Evolutionary conservation across 805 yeast genomes (phyloP).

Genomic region (Scheffersomyces ergatensis): DNA sequence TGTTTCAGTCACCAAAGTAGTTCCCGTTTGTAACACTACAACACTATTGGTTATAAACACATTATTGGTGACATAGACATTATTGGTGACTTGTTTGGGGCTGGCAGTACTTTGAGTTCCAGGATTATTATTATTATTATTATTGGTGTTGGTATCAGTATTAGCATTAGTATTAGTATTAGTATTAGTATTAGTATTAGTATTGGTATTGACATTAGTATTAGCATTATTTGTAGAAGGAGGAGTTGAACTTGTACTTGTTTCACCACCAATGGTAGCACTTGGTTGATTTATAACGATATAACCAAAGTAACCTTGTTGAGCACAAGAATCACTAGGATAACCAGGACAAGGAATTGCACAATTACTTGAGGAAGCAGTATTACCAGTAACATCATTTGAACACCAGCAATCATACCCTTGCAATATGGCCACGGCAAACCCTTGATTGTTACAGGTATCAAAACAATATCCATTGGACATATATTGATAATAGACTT

Average conservation of each 20-base stretch:
- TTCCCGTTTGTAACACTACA: conserved; percentile 1
- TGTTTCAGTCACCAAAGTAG: conserved; percentile 9
- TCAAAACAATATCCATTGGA: conserved; percentile 53
- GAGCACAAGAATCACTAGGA: conserved; percentile 41
- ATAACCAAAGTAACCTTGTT: conserved; percentile 52
- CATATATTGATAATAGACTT: conserved; percentile 18
- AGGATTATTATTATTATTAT: neutral
- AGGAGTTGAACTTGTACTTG: conserved; percentile 6
- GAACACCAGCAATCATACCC: conserved; percentile 63
- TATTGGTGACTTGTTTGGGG: neutral
- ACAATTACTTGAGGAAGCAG: conserved; percentile 36
- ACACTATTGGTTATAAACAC: conserved; percentile 1
- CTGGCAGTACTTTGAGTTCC: too few relatives aligned
- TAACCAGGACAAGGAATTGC: conserved; percentile 44
- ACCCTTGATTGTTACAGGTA: conserved; percentile 41
- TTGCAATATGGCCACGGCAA: conserved; percentile 53
- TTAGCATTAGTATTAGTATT: neutral
- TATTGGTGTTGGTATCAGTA: too few relatives aligned
- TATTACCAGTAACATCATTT: conserved; percentile 43
- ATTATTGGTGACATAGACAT: conserved; percentile 2
- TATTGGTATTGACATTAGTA: conserved; percentile 8
- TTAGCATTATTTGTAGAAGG: conserved; percentile 5
- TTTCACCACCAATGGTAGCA: conserved; percentile 11
- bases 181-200: conserved; percentile 5
- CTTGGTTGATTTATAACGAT: conserved; percentile 29